A percentile compares a stretch with the other conserved stretches of the same genome.
These are phyloP conservation scores for Anthracocystis panici-leucophaei DNA, from an alignment of 1,284 basidiomycete species.

Conservation along the genomic window DNA sequence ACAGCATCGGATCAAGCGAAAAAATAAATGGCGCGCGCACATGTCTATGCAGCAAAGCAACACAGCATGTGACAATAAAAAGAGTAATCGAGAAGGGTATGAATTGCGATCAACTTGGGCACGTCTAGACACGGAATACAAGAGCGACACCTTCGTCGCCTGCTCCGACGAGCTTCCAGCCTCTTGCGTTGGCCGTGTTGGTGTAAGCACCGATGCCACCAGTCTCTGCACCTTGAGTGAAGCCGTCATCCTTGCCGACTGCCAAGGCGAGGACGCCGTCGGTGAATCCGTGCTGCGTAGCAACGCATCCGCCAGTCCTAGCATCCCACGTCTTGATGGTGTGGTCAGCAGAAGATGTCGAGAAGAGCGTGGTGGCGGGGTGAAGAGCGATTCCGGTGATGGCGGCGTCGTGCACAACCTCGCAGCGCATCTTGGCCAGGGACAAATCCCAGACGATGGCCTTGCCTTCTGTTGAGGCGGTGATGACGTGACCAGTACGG, in stretches of 20 bases:
- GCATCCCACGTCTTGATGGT: constrained; percentile 93
- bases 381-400: constrained; percentile 70
- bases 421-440: constrained; percentile 71
- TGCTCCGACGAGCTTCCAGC: constrained; percentile 67
- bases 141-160: constrained; percentile 69
- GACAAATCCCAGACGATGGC: constrained; percentile 92
- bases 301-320: constrained; percentile 82
- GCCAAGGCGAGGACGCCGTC: constrained; percentile 83
- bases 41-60: background rate
- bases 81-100: constrained; percentile 22
- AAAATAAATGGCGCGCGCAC: background rate
- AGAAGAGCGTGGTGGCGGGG: constrained; percentile 87
- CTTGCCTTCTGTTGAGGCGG: constrained; percentile 92
- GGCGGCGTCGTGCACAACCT: constrained; percentile 50
- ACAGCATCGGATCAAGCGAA: constrained; percentile 2
- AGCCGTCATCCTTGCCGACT: constrained; percentile 71
- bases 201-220: constrained; percentile 65
- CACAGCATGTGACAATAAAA: constrained; percentile 5
- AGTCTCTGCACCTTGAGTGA: constrained; percentile 69
- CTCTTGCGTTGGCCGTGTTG: constrained; percentile 44
- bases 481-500: constrained; percentile 77
- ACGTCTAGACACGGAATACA: constrained; percentile 60
- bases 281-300: constrained; percentile 85
- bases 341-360: constrained; percentile 77
- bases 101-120: background rate